A percentile compares a stretch with the other conserved stretches of the same genome.
phyloP scores from a whole-genome alignment of 495 filamentous ascomycete genomes.

The Bathelium albidoporum region DNA sequence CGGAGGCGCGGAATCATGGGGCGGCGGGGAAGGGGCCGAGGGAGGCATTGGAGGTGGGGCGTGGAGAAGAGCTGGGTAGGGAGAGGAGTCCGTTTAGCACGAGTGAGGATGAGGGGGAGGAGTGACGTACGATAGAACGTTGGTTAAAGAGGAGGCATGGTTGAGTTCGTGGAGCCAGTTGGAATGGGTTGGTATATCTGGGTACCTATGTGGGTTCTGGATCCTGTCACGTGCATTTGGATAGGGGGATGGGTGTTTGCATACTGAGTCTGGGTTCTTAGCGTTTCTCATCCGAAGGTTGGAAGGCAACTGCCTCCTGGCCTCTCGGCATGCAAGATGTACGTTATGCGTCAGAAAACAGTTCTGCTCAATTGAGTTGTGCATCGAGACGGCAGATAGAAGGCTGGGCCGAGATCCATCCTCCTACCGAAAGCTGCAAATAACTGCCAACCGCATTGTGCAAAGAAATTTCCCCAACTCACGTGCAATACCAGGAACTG shows the following conservation, averaged over 20 bases:
- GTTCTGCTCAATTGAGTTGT: neutral
- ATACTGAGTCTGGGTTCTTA: no score
- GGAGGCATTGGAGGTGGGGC: neutral
- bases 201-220: no score
- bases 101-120: constrained; percentile 4
- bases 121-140: neutral
- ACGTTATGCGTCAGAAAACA: no score
- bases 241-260: no score
- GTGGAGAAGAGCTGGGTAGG: neutral
- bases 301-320: no score
- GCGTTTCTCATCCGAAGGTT: no score
- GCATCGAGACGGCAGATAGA: neutral
- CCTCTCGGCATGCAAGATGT: no score
- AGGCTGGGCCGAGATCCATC: neutral
- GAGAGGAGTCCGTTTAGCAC: constrained; percentile 2
- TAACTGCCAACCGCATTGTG: neutral
- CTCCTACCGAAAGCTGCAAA: neutral
- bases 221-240: no score
- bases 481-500: neutral
- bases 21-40: neutral
- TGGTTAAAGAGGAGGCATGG: neutral
- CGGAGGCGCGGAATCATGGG: constrained; percentile 1
- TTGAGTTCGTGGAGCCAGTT: neutral
- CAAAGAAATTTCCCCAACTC: neutral
- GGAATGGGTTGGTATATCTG: neutral